Percentiles rank a stretch among this genome's conserved stretches.
These are phyloP conservation scores for Stereocaulon alpinum DNA, from an alignment of 495 filamentous ascomycete species.

Conservation along the genomic window DNA sequence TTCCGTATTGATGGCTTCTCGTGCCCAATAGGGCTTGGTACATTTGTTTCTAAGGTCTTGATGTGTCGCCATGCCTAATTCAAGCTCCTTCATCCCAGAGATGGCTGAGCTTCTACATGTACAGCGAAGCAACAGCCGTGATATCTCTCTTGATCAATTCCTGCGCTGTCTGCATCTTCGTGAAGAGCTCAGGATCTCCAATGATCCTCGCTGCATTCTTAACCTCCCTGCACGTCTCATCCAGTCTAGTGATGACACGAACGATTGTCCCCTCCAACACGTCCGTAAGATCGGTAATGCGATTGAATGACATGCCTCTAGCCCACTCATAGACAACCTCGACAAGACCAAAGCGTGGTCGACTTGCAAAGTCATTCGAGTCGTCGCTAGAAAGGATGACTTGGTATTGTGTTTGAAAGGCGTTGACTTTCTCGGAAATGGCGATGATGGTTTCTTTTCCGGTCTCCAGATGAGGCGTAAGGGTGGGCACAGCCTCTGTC, in stretches of 20 bases:
- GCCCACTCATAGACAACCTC: constrained; percentile 99
- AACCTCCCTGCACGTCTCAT: constrained; percentile 94
- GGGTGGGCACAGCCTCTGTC: constrained; percentile 71
- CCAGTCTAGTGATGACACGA: constrained; percentile 77
- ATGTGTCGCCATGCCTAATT: too few relatives aligned
- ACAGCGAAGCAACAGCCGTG: constrained; percentile 77
- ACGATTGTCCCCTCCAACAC: constrained; percentile 97
- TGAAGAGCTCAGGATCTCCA: constrained; percentile 85
- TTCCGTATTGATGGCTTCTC: too few relatives aligned
- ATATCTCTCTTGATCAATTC: constrained; percentile 96
- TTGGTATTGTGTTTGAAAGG: constrained; percentile 75
- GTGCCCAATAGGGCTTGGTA: too few relatives aligned
- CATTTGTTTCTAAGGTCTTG: too few relatives aligned
- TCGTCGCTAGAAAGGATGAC: constrained; percentile 84
- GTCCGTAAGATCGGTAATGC: constrained; percentile 93
- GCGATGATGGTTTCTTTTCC: constrained; percentile 78
- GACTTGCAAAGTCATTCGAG: constrained; percentile 78
- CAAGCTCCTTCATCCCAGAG: too few relatives aligned
- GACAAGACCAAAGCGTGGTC: constrained; percentile 81
- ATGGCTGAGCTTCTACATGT: constrained; percentile 42
- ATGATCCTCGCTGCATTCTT: constrained; percentile 95
- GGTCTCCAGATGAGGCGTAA: constrained; percentile 72
- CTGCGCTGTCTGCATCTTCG: constrained; percentile 93
- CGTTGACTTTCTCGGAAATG: constrained; percentile 84
- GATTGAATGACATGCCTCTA: constrained; percentile 92